Evolutionary conservation across 176 grass and related monocot species (phyloP).

Genomic region (Rhynchospora pubera): DNA sequence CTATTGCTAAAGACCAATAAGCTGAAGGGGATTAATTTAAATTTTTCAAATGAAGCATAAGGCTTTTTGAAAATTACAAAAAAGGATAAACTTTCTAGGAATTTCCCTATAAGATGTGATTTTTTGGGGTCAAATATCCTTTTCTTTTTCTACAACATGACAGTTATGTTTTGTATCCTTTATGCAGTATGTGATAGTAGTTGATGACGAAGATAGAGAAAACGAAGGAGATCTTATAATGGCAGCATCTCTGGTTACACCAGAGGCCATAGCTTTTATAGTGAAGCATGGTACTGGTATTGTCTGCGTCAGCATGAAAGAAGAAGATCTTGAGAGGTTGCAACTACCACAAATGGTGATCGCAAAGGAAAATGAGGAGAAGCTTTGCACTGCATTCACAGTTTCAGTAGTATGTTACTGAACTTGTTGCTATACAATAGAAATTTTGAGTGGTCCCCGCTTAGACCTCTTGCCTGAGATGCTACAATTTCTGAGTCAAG

Average conservation of each 20-base stretch:
- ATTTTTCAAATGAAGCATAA: neutral
- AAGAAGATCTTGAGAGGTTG: constrained; percentile 81
- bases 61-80: neutral
- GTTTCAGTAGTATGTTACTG: constrained; percentile 65
- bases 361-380: constrained; percentile 91
- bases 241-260: constrained; percentile 85
- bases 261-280: constrained; percentile 84
- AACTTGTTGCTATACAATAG: neutral
- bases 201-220: constrained; percentile 88
- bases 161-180: constrained; percentile 5
- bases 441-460: neutral
- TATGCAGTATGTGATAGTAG: constrained; percentile 81
- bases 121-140: neutral
- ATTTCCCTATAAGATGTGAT: neutral
- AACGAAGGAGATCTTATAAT: constrained; percentile 99
- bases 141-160: neutral
- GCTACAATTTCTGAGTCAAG: neutral
- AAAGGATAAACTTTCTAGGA: neutral
- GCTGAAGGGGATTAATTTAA: neutral
- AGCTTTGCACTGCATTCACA: constrained; percentile 74
- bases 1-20: neutral
- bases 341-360: constrained; percentile 83
- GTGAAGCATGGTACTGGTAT: constrained; percentile 91
- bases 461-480: neutral
- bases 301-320: constrained; percentile 99